Conservation (phyloP, 495 filamentous ascomycete genomes). For the Annulohypoxylon nitens region DNA sequence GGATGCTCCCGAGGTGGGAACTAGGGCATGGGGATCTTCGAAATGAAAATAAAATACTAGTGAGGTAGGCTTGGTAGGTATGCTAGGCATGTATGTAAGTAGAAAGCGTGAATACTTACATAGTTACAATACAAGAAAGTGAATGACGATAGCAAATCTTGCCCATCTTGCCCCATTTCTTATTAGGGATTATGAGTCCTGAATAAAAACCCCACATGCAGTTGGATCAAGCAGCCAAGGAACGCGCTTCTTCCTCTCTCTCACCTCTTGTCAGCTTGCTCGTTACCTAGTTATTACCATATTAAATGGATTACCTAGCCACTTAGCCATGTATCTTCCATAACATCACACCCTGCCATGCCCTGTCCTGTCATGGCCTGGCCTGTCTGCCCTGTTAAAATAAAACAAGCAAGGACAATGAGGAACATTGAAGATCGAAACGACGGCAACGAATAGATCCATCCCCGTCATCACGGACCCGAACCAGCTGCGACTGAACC, state of each 20-base stretch:
- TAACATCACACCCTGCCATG: constrained; percentile 38
- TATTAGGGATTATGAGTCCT: constrained; percentile 45
- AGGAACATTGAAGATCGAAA: constrained; percentile 10
- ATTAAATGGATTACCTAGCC: background rate
- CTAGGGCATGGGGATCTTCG: constrained; percentile 45
- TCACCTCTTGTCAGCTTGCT: constrained; percentile 40
- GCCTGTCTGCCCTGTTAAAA: constrained; percentile 3
- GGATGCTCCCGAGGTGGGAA: constrained; percentile 50
- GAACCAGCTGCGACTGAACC: background rate
- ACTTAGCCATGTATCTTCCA: constrained; percentile 20
- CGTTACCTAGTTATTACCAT: constrained; percentile 6
- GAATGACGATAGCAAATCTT: constrained; percentile 46
- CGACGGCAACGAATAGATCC: constrained; percentile 42
- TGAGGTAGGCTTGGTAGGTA: too few species aligned
- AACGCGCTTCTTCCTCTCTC: constrained; percentile 21
- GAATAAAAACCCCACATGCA: constrained; percentile 42
- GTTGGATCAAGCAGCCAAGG: constrained; percentile 42
- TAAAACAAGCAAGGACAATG: constrained; percentile 16
- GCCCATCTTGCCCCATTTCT: constrained; percentile 47
- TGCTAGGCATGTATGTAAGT: background rate
- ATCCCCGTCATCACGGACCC: constrained; percentile 20
- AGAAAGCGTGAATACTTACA: constrained; percentile 35
- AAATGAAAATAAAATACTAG: constrained; percentile 34
- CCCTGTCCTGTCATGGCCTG: background rate
- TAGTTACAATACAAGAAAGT: background rate